Evolutionary conservation across 805 yeast genomes (phyloP), one percentile per base, ranked within the genome.

Genomic region (Nakazawaea anatomiae): DNA sequence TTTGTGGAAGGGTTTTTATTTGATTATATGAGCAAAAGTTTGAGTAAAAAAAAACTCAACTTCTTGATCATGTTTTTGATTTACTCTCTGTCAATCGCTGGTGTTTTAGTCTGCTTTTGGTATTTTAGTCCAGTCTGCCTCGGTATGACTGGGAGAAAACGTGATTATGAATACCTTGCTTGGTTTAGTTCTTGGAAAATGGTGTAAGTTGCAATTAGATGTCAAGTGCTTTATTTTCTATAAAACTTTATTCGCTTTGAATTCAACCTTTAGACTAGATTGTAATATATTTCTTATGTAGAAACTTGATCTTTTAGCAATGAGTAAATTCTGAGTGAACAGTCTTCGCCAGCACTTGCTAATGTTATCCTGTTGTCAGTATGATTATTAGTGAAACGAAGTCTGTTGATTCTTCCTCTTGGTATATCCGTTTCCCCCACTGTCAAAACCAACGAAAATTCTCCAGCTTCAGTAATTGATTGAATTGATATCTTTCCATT

Each of bases 321-420:
- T 3, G 49, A 36, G 54, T 70, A 73, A 8, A 77, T 63, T 46
- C 87, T 66, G 11, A 80, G 72, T 1, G 94, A 85, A 42, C 76
- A 69, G 61, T 89, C 96, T 41, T 72, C 74, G 57, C 89, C 80
- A 12, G 83, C 85, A 35, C 76, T 82, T 1, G 84, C 90, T 51
- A 87, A 65, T 7, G 69, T 55, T 6, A 73, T 54, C 18, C 55
- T 56, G 6, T 57, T 56, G 2, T 14, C 5, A 10, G 44, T 52
- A 14, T 32, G 35, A 4, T 34, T 32, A 6, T 63, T 64, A 52
- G 82, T 74, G 77, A 90, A 87, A 42, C 78, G 70, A 39, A 89
- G 64, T 57, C 87, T 76, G 32, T 82, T 66, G 10, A 89, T 71
- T 60, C 85, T 75, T 42, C 72, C 84, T 5, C 82, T 79, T 9